A percentile compares a stretch with the other conserved stretches of the same genome.
phyloP scores from a whole-genome alignment of 805 yeast genomes.

The Sungouiozyma ichnusensis region DNA sequence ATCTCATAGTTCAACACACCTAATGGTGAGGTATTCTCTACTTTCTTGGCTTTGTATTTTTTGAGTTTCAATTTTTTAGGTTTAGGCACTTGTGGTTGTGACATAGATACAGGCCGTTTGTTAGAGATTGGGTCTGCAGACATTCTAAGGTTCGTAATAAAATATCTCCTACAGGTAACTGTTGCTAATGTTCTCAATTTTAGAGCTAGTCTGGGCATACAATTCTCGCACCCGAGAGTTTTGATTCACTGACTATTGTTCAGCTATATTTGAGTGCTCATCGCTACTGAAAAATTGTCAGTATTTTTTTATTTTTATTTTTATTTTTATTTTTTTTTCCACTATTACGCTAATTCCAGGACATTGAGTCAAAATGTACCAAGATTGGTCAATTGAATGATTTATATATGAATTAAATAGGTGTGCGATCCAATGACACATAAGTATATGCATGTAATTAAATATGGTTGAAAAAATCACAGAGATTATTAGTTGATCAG shows the following conservation, averaged over 20 bases:
- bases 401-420: too few species aligned
- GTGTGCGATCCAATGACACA: too few species aligned
- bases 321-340: too few species aligned
- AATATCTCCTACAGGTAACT: neutral
- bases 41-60: conserved; percentile 50
- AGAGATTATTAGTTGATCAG: neutral
- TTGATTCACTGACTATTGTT: neutral
- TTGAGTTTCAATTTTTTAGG: conserved; percentile 33
- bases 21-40: conserved; percentile 68
- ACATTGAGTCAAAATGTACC: too few species aligned
- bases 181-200: neutral
- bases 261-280: neutral
- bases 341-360: too few species aligned
- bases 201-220: neutral
- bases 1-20: conserved; percentile 76
- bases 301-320: too few species aligned
- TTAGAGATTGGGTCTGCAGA: conserved; percentile 1
- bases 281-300: conserved; percentile 1
- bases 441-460: neutral
- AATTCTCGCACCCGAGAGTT: neutral
- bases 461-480: neutral
- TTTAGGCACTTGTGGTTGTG: conserved; percentile 3
- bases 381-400: too few species aligned
- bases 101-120: conserved; percentile 3
- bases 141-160: neutral